Conservation (phyloP, 2,329 filamentous ascomycete species). For the Parafenestella ontariensis region DNA sequence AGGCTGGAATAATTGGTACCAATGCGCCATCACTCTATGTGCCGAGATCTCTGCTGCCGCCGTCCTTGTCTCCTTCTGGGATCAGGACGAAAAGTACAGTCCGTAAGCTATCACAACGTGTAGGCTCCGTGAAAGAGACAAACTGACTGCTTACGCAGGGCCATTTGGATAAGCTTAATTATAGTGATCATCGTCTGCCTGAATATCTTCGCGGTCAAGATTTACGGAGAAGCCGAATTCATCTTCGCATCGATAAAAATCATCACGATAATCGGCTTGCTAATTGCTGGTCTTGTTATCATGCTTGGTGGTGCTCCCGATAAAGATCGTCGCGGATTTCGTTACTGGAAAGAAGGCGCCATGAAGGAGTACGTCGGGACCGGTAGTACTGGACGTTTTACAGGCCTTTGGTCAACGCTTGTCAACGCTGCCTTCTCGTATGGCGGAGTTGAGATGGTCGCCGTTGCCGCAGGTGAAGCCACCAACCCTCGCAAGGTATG, state of each 20-base stretch:
- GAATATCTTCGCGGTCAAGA: constrained; percentile 47
- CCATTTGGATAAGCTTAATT: constrained; percentile 47
- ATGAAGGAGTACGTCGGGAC: constrained; percentile 57
- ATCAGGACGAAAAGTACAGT: constrained; percentile 36
- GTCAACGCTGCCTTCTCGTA: constrained; percentile 59
- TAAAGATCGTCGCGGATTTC: constrained; percentile 61
- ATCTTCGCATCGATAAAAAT: constrained; percentile 60
- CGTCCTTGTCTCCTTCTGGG: constrained; percentile 44
- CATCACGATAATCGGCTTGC: constrained; percentile 44
- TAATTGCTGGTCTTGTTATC: constrained; percentile 41
- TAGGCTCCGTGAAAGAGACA: not conserved
- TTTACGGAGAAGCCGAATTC: constrained; percentile 57
- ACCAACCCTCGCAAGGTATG: constrained; percentile 40
- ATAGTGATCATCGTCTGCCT: constrained; percentile 43
- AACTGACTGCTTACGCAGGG: constrained; percentile 11
- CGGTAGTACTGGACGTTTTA: constrained; percentile 66
- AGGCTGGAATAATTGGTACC: constrained; percentile 40
- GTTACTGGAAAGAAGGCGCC: constrained; percentile 72
- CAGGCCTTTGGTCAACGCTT: constrained; percentile 64
- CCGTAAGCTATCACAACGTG: constrained; percentile 6
- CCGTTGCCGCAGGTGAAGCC: constrained; percentile 48
- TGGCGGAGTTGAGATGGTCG: constrained; percentile 47
- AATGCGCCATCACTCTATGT: constrained; percentile 44
- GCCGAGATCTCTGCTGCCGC: constrained; percentile 47
- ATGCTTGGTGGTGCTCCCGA: constrained; percentile 47